Evolutionary conservation across 192 early-diverging fungal genomes (phyloP).

Genomic region (Phycomyces nitens): DNA sequence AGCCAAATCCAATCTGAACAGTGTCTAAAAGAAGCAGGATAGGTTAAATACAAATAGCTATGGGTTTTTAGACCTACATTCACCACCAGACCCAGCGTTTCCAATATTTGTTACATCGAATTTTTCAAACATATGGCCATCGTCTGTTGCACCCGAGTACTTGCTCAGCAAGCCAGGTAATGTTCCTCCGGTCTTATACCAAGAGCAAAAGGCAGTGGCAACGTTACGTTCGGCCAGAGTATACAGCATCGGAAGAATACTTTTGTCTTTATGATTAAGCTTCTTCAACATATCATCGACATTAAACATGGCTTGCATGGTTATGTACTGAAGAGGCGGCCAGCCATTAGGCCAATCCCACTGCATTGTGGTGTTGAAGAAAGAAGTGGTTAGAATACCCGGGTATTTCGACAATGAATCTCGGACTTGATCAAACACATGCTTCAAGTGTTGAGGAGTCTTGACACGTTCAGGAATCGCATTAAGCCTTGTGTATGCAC

Average conservation of each 20-base stretch:
- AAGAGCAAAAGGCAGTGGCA: constrained; percentile 59
- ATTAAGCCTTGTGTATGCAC: constrained; percentile 14
- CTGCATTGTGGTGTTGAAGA: constrained; percentile 56
- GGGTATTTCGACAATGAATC: constrained; percentile 39
- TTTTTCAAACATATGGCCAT: constrained; percentile 77
- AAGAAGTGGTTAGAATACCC: constrained; percentile 62
- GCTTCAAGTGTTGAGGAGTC: constrained; percentile 22
- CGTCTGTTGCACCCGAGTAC: constrained; percentile 38
- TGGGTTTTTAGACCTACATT: constrained; percentile 34
- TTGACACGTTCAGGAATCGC: constrained; percentile 20
- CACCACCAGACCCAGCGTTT: constrained; percentile 56
- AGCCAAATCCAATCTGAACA: constrained; percentile 72
- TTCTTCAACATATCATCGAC: constrained; percentile 8
- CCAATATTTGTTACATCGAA: constrained; percentile 52
- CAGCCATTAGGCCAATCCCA: constrained; percentile 75
- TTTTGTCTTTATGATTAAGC: not conserved
- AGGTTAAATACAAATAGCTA: too few species aligned
- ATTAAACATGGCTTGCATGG: constrained; percentile 47
- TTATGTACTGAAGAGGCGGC: constrained; percentile 61
- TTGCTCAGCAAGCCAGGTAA: constrained; percentile 46
- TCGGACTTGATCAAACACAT: constrained; percentile 41
- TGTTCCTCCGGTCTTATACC: constrained; percentile 65
- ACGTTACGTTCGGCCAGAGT: constrained; percentile 51
- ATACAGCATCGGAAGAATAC: not conserved
- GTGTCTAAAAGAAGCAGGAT: constrained; percentile 24